Percentiles rank a stretch among this genome's conserved stretches.
phyloP scores from a whole-genome alignment of 495 filamentous ascomycete genomes.

The Lasiosphaeriaceae sp. region DNA sequence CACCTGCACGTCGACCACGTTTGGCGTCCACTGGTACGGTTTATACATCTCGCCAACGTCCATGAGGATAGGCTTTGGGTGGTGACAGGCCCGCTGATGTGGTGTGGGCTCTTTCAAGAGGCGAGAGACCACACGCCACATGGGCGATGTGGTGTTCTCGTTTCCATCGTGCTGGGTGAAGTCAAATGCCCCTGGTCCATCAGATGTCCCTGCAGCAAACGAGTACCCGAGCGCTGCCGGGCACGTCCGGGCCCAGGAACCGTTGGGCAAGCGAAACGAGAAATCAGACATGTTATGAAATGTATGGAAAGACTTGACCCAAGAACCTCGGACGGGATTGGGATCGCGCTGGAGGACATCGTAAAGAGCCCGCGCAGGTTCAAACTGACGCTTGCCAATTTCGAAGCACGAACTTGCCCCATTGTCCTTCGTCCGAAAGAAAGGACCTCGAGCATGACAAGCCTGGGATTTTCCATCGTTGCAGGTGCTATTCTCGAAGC shows the following conservation, averaged over 20 bases:
- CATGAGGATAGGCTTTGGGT: slow-evolving; percentile 81
- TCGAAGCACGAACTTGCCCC: slow-evolving; percentile 79
- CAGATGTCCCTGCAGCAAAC: slow-evolving; percentile 92
- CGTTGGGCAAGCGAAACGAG: slow-evolving; percentile 71
- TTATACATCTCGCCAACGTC: slow-evolving; percentile 76
- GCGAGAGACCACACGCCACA: slow-evolving; percentile 75
- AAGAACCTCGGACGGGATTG: slow-evolving; percentile 51
- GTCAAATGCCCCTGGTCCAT: slow-evolving; percentile 90
- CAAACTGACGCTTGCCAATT: slow-evolving; percentile 70
- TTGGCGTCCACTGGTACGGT: slow-evolving; percentile 89
- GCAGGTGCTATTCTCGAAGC: slow-evolving; percentile 77
- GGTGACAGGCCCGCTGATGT: slow-evolving; percentile 74
- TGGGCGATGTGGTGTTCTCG: slow-evolving; percentile 69
- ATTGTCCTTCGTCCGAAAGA: slow-evolving; percentile 65
- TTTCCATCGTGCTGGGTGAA: slow-evolving; percentile 83
- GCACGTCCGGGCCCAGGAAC: slow-evolving; percentile 68
- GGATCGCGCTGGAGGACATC: slow-evolving; percentile 46
- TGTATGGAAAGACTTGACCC: slow-evolving; percentile 69
- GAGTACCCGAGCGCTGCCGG: slow-evolving; percentile 90
- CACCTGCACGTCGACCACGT: slow-evolving; percentile 88
- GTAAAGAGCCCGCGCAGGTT: slow-evolving; percentile 62
- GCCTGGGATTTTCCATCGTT: slow-evolving; percentile 61
- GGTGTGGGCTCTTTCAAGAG: slow-evolving; percentile 67
- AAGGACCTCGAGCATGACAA: slow-evolving; percentile 84
- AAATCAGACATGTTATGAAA: slow-evolving; percentile 74